phyloP scores from a whole-genome alignment of 202 grass and related monocot species.

The Digitaria exilis region DNA sequence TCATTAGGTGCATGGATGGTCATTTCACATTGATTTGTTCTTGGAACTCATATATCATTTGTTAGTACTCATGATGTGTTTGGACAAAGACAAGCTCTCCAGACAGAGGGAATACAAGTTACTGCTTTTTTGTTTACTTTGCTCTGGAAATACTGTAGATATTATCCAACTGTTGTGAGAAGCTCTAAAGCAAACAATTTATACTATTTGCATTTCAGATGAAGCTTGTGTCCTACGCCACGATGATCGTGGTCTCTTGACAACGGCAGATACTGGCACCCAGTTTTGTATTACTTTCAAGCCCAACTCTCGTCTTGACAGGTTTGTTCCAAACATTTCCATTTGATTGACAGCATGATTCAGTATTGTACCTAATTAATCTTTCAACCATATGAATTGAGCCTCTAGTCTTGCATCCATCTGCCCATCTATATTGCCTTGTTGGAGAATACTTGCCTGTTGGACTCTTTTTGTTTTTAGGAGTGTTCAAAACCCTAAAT shows the following conservation, averaged over 20 bases:
- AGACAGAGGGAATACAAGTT: not conserved
- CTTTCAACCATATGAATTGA: not conserved
- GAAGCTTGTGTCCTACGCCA: conserved; percentile 75
- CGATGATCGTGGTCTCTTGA: conserved; percentile 80
- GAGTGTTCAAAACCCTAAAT: too few species aligned
- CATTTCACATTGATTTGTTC: not conserved
- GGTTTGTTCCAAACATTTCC: conserved; percentile 55
- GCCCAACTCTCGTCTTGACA: conserved; percentile 72
- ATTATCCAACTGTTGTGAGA: not conserved
- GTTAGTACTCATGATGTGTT: not conserved
- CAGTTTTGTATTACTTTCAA: conserved; percentile 99
- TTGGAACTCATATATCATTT: not conserved
- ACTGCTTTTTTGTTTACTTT: not conserved
- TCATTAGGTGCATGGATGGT: not conserved
- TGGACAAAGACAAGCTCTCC: not conserved
- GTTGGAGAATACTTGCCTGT: not conserved
- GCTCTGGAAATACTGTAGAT: not conserved
- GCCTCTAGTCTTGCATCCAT: not conserved
- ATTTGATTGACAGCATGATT: conserved; percentile 15
- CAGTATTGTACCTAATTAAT: conserved; percentile 4
- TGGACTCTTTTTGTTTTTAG: not conserved
- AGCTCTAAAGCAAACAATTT: not conserved
- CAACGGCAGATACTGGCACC: conserved; percentile 91
- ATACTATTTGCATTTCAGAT: conserved; percentile 73
- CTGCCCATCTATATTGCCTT: not conserved